These are phyloP conservation scores for Penicillium tannophilum DNA, from an alignment of 495 filamentous ascomycete species.

Conservation along the genomic window DNA sequence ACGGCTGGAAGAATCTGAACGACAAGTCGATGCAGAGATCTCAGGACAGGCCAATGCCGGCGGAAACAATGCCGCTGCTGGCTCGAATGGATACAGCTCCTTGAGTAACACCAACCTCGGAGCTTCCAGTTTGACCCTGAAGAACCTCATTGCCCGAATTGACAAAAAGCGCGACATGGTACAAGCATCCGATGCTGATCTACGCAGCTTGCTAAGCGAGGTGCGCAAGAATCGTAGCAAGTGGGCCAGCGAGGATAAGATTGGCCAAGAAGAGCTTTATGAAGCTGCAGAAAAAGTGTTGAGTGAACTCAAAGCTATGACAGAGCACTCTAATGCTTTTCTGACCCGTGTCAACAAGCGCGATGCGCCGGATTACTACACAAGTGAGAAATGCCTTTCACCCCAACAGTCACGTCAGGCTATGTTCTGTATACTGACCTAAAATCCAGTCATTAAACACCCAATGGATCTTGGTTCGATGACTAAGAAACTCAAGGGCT, in stretches of 20 bases:
- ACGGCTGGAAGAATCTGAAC: slow-evolving; percentile 92
- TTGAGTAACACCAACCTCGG: slow-evolving; percentile 92
- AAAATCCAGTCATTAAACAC: slow-evolving; percentile 78
- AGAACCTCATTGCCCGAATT: slow-evolving; percentile 93
- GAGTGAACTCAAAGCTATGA: slow-evolving; percentile 93
- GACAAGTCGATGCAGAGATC: slow-evolving; percentile 93
- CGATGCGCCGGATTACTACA: slow-evolving; percentile 94
- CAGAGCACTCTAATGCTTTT: slow-evolving; percentile 93
- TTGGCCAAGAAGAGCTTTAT: slow-evolving; percentile 97
- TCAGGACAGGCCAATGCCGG: slow-evolving; percentile 61
- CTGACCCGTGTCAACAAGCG: slow-evolving; percentile 91
- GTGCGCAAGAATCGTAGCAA: slow-evolving; percentile 97
- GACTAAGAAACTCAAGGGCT: slow-evolving; percentile 92
- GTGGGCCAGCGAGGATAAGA: slow-evolving; percentile 96
- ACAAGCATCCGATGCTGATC: slow-evolving; percentile 85
- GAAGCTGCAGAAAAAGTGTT: slow-evolving; percentile 95
- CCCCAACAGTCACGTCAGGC: neutral
- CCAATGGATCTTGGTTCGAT: slow-evolving; percentile 98
- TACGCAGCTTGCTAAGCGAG: slow-evolving; percentile 91
- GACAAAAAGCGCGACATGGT: slow-evolving; percentile 89
- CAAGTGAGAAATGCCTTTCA: slow-evolving; percentile 54
- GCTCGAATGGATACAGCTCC: slow-evolving; percentile 69
- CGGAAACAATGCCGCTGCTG: slow-evolving; percentile 49
- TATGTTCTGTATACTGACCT: slow-evolving; percentile 21
- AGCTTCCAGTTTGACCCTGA: slow-evolving; percentile 93